These are phyloP conservation scores for Annona cherimola DNA, from an alignment of 164 flowering plant species.

Conservation along the genomic window DNA sequence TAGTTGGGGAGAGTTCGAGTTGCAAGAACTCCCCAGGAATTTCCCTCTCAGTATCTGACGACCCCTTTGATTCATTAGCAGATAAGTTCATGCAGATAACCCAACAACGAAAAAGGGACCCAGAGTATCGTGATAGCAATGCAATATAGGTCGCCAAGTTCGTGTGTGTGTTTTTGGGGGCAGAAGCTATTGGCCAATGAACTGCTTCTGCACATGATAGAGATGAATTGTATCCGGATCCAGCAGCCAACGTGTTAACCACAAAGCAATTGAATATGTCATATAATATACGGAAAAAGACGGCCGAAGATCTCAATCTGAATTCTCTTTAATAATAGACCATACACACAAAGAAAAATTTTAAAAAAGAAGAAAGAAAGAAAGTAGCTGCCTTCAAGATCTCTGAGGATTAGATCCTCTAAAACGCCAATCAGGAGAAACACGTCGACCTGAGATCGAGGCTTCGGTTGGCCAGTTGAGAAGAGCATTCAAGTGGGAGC, in stretches of 20 bases:
- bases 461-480: too few species aligned
- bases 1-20: too few species aligned
- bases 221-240: background rate
- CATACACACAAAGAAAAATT: background rate
- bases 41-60: too few species aligned
- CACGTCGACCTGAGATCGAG: background rate
- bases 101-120: too few species aligned
- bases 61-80: too few species aligned
- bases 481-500: too few species aligned
- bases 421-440: background rate
- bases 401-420: background rate
- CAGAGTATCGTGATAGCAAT: too few species aligned
- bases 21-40: too few species aligned
- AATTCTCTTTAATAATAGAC: background rate
- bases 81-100: too few species aligned
- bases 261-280: background rate
- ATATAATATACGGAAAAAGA: background rate
- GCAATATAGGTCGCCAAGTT: too few species aligned
- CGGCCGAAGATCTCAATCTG: background rate
- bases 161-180: too few species aligned
- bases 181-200: background rate
- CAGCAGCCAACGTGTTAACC: background rate
- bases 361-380: too few species aligned
- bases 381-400: background rate
- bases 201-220: background rate